Base-by-base conservation (phyloP, 1,284 basidiomycete species). In the Grifola frondosa region DNA sequence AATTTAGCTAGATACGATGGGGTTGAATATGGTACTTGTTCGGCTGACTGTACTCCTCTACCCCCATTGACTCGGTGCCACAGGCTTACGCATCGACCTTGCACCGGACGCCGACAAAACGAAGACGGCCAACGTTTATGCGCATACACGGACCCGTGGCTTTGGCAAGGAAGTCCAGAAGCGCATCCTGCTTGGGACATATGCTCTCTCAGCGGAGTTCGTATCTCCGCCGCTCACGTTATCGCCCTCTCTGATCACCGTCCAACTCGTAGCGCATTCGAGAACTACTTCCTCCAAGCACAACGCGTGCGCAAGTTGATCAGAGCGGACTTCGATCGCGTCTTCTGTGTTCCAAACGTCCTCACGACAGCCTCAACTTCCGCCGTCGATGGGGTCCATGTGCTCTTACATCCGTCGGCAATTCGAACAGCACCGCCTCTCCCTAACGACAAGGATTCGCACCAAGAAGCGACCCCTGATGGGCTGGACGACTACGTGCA, bases 221-320 rank as follows among this genome's bases (percentile, higher is more conserved):
- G 88, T 55, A 4, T 8, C 16, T 16, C 23, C 29, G 24, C 17
- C 17, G 10, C 34, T 36, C 22, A 12, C 6, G 26, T 26, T n/a
- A 12, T 20, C 1, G 17, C 10, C 17, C 30, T 32, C 16, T 26
- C 9, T 17, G 16, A 36, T 46, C 35, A 46, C 28, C 21, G 28
- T 25, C 34, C 5, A 1, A 16, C 26, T 5, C 2, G 6, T 59
- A 96, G 91, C 51, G 93, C 92, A 12, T 97, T 95, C 62, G 89
- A 98, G 67, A 97, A 97, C 61, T 97, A 96, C 64, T 98, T 94
- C 62, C 75, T 98, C 4, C 90, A 96, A 67, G 94, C 97, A 0
- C 87, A 94, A 48, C 75, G 82, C 15, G 77, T 97, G 16, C 81
- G 96, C 2, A 74, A 77, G 30, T 65, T 77, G 6, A 69, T 99